A percentile compares a stretch with the other conserved stretches of the same genome.
These are phyloP conservation scores for Domatiomyces catenatus DNA, from an alignment of 2,329 filamentous ascomycete genomes.

Conservation along the genomic window DNA sequence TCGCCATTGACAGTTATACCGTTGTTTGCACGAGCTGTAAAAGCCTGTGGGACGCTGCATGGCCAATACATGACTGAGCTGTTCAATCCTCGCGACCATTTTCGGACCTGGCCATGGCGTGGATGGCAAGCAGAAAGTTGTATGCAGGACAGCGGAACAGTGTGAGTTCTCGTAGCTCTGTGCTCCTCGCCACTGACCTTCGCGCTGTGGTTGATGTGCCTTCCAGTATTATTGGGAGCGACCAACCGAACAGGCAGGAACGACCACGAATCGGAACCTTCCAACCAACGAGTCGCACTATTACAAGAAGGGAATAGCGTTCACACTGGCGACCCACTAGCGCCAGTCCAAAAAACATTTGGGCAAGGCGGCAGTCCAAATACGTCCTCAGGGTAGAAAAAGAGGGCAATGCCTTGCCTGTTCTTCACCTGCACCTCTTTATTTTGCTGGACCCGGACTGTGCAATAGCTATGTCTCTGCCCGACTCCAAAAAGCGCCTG, in stretches of 20 bases:
- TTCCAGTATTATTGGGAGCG: neutral
- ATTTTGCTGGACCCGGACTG: neutral
- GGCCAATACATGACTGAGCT: slow-evolving; percentile 32
- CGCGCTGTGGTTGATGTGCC: neutral
- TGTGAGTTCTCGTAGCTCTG: neutral
- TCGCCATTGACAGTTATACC: slow-evolving; percentile 19
- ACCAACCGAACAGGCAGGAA: neutral
- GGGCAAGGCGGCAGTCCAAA: neutral
- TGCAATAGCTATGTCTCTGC: slow-evolving; percentile 4
- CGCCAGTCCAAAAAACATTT: neutral
- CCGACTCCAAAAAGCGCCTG: slow-evolving; percentile 62
- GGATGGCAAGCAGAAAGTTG: neutral
- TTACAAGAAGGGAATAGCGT: neutral
- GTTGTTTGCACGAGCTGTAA: slow-evolving; percentile 32
- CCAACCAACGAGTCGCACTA: neutral
- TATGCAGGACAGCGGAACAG: neutral
- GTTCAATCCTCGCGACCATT: slow-evolving; percentile 9
- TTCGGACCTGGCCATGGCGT: slow-evolving; percentile 1
- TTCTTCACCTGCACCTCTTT: neutral
- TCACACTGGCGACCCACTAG: neutral
- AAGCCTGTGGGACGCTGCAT: slow-evolving; percentile 34
- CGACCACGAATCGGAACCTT: neutral
- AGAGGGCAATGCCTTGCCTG: neutral
- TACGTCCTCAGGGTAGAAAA: neutral
- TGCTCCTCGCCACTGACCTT: neutral